Evolutionary conservation across 1,284 basidiomycete genomes (phyloP).

Genomic region (Lentinula novae-zelandiae): DNA sequence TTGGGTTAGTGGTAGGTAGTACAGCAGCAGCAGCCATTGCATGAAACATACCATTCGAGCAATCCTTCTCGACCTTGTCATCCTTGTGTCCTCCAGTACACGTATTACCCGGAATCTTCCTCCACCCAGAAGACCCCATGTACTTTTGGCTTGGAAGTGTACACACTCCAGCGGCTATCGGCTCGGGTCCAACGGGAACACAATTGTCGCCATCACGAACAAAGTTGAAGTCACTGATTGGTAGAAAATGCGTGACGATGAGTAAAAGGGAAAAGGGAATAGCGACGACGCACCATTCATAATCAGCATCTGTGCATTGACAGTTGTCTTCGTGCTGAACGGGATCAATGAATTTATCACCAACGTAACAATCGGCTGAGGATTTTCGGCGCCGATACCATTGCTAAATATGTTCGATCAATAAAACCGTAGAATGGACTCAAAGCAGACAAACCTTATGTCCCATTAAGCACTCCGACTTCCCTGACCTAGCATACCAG

Average conservation of each 20-base stretch:
- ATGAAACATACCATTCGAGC: slow-evolving; percentile 54
- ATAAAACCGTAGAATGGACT: neutral
- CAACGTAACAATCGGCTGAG: slow-evolving; percentile 88
- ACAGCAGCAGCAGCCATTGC: neutral
- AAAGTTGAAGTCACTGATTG: slow-evolving; percentile 81
- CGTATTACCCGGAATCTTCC: slow-evolving; percentile 91
- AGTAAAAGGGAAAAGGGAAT: neutral
- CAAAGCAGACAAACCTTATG: slow-evolving; percentile 60
- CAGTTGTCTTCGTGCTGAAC: slow-evolving; percentile 82
- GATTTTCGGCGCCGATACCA: slow-evolving; percentile 88
- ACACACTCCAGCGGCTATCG: slow-evolving; percentile 80
- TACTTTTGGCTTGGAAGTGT: slow-evolving; percentile 61
- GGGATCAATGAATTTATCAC: slow-evolving; percentile 86
- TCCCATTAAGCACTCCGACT: slow-evolving; percentile 89
- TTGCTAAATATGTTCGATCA: slow-evolving; percentile 54
- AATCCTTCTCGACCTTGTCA: slow-evolving; percentile 74
- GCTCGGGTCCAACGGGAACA: slow-evolving; percentile 80
- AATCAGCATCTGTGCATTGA: slow-evolving; percentile 83
- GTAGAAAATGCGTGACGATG: neutral
- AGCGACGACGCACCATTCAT: slow-evolving; percentile 72
- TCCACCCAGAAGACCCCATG: slow-evolving; percentile 87
- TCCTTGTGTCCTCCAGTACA: slow-evolving; percentile 71
- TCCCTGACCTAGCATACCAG: slow-evolving; percentile 78
- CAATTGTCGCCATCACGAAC: slow-evolving; percentile 72
- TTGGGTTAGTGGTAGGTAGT: neutral